Base-by-base conservation (phyloP, 2,329 filamentous ascomycete genomes). In the Diplodia corticola region DNA sequence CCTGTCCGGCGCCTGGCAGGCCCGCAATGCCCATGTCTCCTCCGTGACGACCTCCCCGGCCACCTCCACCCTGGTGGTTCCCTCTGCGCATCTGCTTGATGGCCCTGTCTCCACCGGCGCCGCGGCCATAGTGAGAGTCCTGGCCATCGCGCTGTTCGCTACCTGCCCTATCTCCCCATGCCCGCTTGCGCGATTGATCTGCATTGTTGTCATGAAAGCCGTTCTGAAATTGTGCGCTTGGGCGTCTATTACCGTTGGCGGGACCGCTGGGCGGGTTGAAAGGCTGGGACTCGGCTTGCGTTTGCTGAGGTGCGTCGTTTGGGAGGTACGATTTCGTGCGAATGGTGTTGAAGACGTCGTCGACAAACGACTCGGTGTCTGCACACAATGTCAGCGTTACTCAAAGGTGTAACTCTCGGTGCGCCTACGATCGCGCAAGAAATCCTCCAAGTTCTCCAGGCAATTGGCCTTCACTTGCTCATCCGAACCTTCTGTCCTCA, bases 361-460 rank as follows among this genome's bases (percentile, higher is more conserved):
- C 82, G 37, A 92, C 88, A 70, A 94, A 93, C 1, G 81, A 73
- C 4, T 79, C 77, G 1, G 87, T 83, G 71, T 88, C 87, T 87
- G 30, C 37, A 5, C 63, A 1, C 12, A 1, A 20, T 9, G 44
- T 71, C 30, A 67, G 65, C 22, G 28, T 44, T 6, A 10, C 22
- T n/a, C 35, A 33, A 13, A 4, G 17, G 40, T 44, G 17, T 20
- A 44, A 3, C 17, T 5, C 3, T 6, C 5, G 30, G 13, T 63
- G 51, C 4, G 77, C 78, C 70, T 67, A 87, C 89, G 85, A 72
- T 92, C 88, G 72, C 86, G 86, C 20, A 94, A 78, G 74, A 94
- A 94, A 74, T 93, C 91, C 2, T 86, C 85, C 48, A 94, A 87
- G 75, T 92, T 89, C 63, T 86, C 83, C 73, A 91, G 83, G 76